Percentiles rank a stretch among this genome's conserved stretches.
Conservation (phyloP, 352 stramenopile species). For the Phytophthora rubi region DNA sequence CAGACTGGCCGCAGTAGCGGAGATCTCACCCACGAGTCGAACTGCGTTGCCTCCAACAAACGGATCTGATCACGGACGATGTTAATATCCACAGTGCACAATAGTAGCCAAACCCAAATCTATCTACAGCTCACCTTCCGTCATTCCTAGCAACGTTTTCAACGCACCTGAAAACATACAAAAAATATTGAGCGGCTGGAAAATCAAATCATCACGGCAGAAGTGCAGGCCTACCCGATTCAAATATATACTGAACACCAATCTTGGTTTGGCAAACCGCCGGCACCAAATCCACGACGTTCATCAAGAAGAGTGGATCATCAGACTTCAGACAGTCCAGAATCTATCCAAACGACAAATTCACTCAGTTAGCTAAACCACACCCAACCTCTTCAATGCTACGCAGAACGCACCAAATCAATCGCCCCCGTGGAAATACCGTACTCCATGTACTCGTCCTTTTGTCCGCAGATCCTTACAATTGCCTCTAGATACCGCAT, state of each 20-base stretch:
- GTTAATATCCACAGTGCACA: slow-evolving; percentile 1
- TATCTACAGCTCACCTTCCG: slow-evolving; percentile 47
- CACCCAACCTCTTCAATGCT: not conserved
- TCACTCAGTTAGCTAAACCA: slow-evolving; percentile 9
- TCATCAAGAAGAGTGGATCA: slow-evolving; percentile 87
- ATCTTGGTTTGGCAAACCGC: slow-evolving; percentile 70
- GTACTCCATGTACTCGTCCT: slow-evolving; percentile 67
- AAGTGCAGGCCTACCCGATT: slow-evolving; percentile 60
- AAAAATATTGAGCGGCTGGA: slow-evolving; percentile 11
- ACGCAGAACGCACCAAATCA: slow-evolving; percentile 43
- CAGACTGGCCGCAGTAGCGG: slow-evolving; percentile 64
- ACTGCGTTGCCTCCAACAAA: slow-evolving; percentile 81
- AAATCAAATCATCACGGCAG: not conserved
- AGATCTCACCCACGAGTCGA: slow-evolving; percentile 82
- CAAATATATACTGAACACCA: slow-evolving; percentile 77
- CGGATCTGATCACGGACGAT: slow-evolving; percentile 50
- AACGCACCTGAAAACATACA: slow-evolving; percentile 54
- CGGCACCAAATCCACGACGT: slow-evolving; percentile 80
- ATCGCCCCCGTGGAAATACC: slow-evolving; percentile 49
- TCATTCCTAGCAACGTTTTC: slow-evolving; percentile 67
- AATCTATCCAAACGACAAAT: slow-evolving; percentile 47
- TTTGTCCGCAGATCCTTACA: slow-evolving; percentile 63
- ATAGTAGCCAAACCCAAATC: not conserved
- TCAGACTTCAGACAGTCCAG: slow-evolving; percentile 74
- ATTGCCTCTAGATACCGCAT: slow-evolving; percentile 84